phyloP scores from a whole-genome alignment of 495 filamentous ascomycete genomes.

The Xylaria acuta region DNA sequence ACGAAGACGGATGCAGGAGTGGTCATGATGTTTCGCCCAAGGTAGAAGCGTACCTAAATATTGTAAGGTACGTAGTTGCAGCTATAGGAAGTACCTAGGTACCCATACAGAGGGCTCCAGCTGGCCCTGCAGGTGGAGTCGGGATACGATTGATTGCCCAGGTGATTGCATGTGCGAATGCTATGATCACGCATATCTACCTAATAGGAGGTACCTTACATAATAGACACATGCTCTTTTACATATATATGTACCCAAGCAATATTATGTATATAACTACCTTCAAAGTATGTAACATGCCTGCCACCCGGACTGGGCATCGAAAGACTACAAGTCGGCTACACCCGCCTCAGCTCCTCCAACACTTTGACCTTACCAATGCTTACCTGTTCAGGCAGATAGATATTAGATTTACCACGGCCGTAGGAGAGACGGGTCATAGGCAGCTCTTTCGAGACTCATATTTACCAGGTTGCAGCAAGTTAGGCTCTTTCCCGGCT shows the following conservation, averaged over 20 bases:
- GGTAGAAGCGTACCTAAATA: neutral
- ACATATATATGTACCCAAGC: too few relatives aligned
- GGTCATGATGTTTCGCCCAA: neutral
- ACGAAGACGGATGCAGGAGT: neutral
- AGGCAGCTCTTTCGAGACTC: neutral
- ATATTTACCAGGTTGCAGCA: neutral
- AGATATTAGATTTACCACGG: neutral
- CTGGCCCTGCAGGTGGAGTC: too few relatives aligned
- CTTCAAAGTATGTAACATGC: neutral
- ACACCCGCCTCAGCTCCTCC: neutral
- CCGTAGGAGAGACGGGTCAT: neutral
- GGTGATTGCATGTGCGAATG: too few relatives aligned
- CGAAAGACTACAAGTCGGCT: neutral
- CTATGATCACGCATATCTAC: neutral
- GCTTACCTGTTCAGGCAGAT: slow-evolving; percentile 5
- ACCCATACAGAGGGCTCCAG: too few relatives aligned
- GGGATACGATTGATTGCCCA: too few relatives aligned
- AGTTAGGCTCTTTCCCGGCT: neutral
- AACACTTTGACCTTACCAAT: slow-evolving; percentile 7
- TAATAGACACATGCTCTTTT: too few relatives aligned
- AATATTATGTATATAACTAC: too few relatives aligned
- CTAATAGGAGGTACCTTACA: too few relatives aligned
- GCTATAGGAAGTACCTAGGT: neutral
- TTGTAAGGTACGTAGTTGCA: neutral
- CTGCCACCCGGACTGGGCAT: neutral